phyloP scores from a whole-genome alignment of 1,284 basidiomycete species.

The Melampsora americana region DNA sequence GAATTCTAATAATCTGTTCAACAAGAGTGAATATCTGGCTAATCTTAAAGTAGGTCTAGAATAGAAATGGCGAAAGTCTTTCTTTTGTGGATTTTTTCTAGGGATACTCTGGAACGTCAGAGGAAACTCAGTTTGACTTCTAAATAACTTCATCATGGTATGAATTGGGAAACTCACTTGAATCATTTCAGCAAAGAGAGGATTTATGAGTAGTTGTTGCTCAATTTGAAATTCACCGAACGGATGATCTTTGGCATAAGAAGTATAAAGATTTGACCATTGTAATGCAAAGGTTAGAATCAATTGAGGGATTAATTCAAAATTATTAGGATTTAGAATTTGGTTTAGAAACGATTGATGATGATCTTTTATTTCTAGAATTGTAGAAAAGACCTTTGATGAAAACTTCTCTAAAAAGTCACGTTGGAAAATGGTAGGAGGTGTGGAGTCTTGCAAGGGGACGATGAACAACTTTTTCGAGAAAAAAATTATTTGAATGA shows the following conservation, averaged over 20 bases:
- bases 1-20: slow-evolving; percentile 79
- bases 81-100: slow-evolving; percentile 59
- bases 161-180: slow-evolving; percentile 62
- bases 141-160: background rate
- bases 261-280: slow-evolving; percentile 79
- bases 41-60: slow-evolving; percentile 83
- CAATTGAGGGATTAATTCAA: slow-evolving; percentile 82
- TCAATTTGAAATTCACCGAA: slow-evolving; percentile 79
- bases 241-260: slow-evolving; percentile 79
- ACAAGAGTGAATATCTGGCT: slow-evolving; percentile 79
- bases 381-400: slow-evolving; percentile 80
- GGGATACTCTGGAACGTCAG: slow-evolving; percentile 31
- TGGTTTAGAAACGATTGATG: slow-evolving; percentile 77
- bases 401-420: slow-evolving; percentile 74
- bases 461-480: slow-evolving; percentile 67
- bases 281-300: slow-evolving; percentile 82
- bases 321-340: slow-evolving; percentile 78
- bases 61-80: slow-evolving; percentile 73
- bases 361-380: slow-evolving; percentile 74
- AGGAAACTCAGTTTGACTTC: background rate
- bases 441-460: slow-evolving; percentile 67
- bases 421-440: slow-evolving; percentile 70
- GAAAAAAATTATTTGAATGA: slow-evolving; percentile 3
- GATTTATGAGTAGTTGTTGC: slow-evolving; percentile 76
- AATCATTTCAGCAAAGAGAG: slow-evolving; percentile 78